Base-by-base conservation (phyloP, 306 rosid species). In the Prosopis cineraria region DNA sequence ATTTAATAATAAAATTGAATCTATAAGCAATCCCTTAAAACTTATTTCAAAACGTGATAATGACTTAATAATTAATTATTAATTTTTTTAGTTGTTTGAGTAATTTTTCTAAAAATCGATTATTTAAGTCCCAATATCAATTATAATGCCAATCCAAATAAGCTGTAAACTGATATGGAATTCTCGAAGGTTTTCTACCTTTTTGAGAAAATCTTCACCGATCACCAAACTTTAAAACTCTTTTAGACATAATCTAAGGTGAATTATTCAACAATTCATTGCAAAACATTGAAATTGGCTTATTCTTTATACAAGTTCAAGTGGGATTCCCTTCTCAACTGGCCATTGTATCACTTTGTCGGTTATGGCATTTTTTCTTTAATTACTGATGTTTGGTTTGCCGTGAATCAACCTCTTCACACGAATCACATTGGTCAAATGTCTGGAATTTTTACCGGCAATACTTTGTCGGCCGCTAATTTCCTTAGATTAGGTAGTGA, bases 401-500 rank as follows among this genome's bases (percentile, higher is more conserved):
- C 48, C 10, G 13, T 48, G 10, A 72, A 33, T 63, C 33, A 53
- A 52, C 45, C 36, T 11, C 5, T 53, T 53, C 41, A 55, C 52
- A 37, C 10, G 44, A 22, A 24, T 43, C 66, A 55, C 14, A 70
- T 31, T 19, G 67, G 66, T 55, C 77, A 73, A 73, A 48, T n/a
- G 44, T 37, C 75, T 70, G 24, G 19, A 70, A 45, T 16, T 43
- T 19, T 6, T 25, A 24, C 64, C 31, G 9, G 45, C 7, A 37
- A 59, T 25, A 29, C 6, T 59, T 4, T 29, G 8, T 44, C 37
- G 3, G 8, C 27, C 37, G 3, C 56, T 11, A 12, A 40, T 67
- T 52, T 71, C 29, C 29, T 4, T 27, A 52, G 48, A 53, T 75
- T 72, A 45, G 82, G 80, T 59, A 59, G 59, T 36, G 19, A 66